Evolutionary conservation across 179 eudicot genomes (phyloP), one percentile per base, ranked within the genome.

Genomic region (Heliamphora pulchella): DNA sequence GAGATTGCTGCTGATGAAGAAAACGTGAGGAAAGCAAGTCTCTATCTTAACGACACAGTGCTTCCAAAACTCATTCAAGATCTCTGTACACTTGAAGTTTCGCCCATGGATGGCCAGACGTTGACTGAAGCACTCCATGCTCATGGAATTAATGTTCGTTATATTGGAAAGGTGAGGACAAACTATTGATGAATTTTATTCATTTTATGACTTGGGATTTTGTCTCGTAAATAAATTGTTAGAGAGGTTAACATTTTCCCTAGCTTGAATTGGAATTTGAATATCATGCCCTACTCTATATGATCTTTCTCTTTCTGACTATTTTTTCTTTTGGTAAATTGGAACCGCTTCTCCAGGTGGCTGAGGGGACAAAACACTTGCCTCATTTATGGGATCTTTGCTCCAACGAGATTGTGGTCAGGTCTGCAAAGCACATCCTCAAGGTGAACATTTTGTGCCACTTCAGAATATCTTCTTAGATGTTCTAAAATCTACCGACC

Each of bases 91-190:
- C 98, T 96, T 77, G 99, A 96, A 84, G 97, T 96, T 77, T 94
- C 99, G 79, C 99, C 99, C 67, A 96, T 96, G 99, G 99, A 96
- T 87, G 99, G 99, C 39, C 99, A 96, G 84, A 94, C 99, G 47
- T 87, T 96, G 76, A 94, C 98, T 71, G 99, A 96, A 79, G 98
- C 97, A 78, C 97, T 96, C 64, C 99, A 96, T 88, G 92, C 97
- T 69, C 97, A 92, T 88, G 99, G 99, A 79, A 94, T 96, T 75
- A 96, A 94, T 86, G 87, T 96, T 77, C 97, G 99, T 1, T 96
- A 96, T 83, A 88, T 96, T 80, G 99, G 98, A 82, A 94, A 89
- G 85, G 99, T 92, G 87, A 86, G 89, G 68, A 58, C 83, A 3
- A 1, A 39, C 63, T 74, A 76, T 67, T 46, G 15, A 58, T 61